Evolutionary conservation across 2,329 filamentous ascomycete species (phyloP), one percentile per base, ranked within the genome.

Genomic region (Blastomyces emzantsi): DNA sequence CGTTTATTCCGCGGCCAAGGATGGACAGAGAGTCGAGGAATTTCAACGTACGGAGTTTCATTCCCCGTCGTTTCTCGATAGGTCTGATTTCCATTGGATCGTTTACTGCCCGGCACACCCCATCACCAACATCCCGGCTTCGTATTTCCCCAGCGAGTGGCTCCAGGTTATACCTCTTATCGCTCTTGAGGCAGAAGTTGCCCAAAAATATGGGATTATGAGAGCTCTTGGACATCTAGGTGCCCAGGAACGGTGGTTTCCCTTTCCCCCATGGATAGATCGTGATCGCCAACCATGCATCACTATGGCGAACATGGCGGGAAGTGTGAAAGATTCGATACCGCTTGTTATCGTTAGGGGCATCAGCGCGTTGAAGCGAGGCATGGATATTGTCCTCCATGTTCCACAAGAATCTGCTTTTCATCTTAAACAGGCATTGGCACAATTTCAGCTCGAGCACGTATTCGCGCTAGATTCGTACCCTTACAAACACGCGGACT

Each of bases 161-260:
- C 43, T 65, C 6, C 64, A 65, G 39, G 59, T 54, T 30, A 64
- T 65, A 15, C 64, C 62, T 1, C 64, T 65, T 28, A 43, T 65
- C 17, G 52, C 47, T 3, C 28, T 58, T 0, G 64, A 65, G 45
- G 62, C 54, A n/a, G 62, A 63, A 7, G 64, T 65, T 17, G 62
- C 62, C 33, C 39, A 65, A n/a, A 52, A 57, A 51, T 65, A 63
- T 41, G 62, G 64, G 15, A 17, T 61, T 33, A 61, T 62, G 62
- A 63, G 64, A 55, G 51, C 51, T 11, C 64, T 65, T 36, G 43
- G 57, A n/a, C 64, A 65, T 55, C 64, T 65, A n/a, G 64, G 64
- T 52, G 36, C 51, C 58, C 54, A 41, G 19, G 58, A 63, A 36
- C 49, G 64, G 11, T 65, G 62, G 62, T 65, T 65, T 36, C 64